Conservation (phyloP, 352 stramenopile species). For the Phytophthora melonis region DNA sequence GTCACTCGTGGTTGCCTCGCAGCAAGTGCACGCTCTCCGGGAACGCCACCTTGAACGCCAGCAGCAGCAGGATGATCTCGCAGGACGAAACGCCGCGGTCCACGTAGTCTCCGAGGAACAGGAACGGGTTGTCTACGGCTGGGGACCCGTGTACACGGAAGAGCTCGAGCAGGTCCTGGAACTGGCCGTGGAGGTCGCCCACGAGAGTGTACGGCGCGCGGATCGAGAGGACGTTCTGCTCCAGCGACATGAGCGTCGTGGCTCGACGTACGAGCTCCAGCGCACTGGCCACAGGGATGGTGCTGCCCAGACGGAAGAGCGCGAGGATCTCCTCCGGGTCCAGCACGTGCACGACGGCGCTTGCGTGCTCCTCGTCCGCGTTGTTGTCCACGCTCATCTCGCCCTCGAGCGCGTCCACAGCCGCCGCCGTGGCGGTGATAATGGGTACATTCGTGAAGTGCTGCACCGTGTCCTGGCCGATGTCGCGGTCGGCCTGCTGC, state of each 20-base stretch:
- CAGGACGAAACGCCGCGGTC: slow-evolving; percentile 96
- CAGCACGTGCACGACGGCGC: slow-evolving; percentile 12
- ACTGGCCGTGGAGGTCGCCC: slow-evolving; percentile 97
- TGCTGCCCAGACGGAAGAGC: slow-evolving; percentile 51
- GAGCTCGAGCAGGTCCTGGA: slow-evolving; percentile 97
- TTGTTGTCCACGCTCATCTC: slow-evolving; percentile 51
- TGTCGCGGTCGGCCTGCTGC: slow-evolving; percentile 67
- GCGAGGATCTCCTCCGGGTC: slow-evolving; percentile 45
- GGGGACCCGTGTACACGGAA: slow-evolving; percentile 64
- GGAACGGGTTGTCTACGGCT: slow-evolving; percentile 93
- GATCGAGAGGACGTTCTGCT: slow-evolving; percentile 67
- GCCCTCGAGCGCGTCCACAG: slow-evolving; percentile 32
- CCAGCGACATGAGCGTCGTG: slow-evolving; percentile 66
- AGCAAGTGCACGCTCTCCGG: slow-evolving; percentile 99
- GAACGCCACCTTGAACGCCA: slow-evolving; percentile 99
- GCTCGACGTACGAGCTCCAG: slow-evolving; percentile 68
- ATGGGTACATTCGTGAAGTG: slow-evolving; percentile 63
- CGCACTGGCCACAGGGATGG: slow-evolving; percentile 54
- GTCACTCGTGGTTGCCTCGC: slow-evolving; percentile 98
- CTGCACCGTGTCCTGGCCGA: slow-evolving; percentile 60
- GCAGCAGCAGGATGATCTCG: slow-evolving; percentile 97
- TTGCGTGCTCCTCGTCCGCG: slow-evolving; percentile 32
- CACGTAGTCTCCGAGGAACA: slow-evolving; percentile 95
- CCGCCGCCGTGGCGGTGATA: slow-evolving; percentile 39
- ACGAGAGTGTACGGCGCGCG: slow-evolving; percentile 63